Evolutionary conservation across 192 early-diverging fungal species (phyloP).

Genomic region (Coemansia umbellata): DNA sequence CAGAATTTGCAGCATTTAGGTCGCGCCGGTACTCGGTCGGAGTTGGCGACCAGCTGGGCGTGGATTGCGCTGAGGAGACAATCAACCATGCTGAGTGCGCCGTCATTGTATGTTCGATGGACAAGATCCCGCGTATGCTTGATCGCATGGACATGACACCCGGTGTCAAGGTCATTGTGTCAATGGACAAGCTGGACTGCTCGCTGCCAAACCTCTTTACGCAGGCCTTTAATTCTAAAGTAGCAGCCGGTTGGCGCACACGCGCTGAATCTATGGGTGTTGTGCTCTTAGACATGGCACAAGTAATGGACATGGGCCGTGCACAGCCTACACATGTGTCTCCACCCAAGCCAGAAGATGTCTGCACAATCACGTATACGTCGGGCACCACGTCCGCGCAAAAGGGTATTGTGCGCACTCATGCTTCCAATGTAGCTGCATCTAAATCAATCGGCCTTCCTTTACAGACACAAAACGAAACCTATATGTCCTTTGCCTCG

Average conservation of each 20-base stretch:
- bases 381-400: constrained; percentile 69
- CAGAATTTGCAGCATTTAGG: constrained; percentile 58
- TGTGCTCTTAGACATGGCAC: constrained; percentile 51
- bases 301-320: constrained; percentile 58
- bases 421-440: constrained; percentile 39
- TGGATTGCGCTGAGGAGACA: constrained; percentile 67
- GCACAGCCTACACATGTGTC: constrained; percentile 44
- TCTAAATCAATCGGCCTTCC: background rate
- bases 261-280: constrained; percentile 61
- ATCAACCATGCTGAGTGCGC: constrained; percentile 72
- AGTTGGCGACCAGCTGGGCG: constrained; percentile 73
- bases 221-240: constrained; percentile 12
- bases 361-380: constrained; percentile 66
- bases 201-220: constrained; percentile 5
- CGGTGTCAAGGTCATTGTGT: constrained; percentile 65
- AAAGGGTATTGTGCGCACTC: constrained; percentile 65
- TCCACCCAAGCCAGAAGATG: constrained; percentile 57
- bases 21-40: constrained; percentile 62
- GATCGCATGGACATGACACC: constrained; percentile 55
- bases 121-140: constrained; percentile 64
- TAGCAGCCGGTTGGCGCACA: constrained; percentile 42
- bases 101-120: constrained; percentile 59
- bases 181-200: constrained; percentile 65
- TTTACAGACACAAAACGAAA: background rate
- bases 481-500: constrained; percentile 59